phyloP scores from a whole-genome alignment of 176 grass and related monocot genomes.

The Typha latifolia region DNA sequence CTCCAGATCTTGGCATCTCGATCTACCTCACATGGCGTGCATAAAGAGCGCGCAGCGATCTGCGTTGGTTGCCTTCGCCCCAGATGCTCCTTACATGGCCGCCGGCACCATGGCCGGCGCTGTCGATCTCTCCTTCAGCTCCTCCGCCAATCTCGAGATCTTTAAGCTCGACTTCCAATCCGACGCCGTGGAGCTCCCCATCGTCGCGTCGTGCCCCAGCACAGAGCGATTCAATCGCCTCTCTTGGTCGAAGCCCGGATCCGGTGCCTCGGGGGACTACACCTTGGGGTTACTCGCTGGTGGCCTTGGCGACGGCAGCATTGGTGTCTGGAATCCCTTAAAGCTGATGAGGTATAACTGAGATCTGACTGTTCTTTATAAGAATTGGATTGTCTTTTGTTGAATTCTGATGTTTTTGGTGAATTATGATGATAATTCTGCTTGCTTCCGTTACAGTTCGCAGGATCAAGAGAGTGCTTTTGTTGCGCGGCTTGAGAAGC shows the following conservation, averaged over 20 bases:
- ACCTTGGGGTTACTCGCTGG: constrained; percentile 80
- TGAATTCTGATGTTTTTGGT: constrained; percentile 1
- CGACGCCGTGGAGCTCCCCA: constrained; percentile 58
- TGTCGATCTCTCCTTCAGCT: constrained; percentile 68
- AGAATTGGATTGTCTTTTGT: constrained; percentile 3
- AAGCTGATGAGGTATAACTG: constrained; percentile 63
- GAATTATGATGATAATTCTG: no score
- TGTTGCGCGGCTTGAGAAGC: constrained; percentile 83
- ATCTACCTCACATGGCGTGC: constrained; percentile 49
- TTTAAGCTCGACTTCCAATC: constrained; percentile 95
- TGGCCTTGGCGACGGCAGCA: constrained; percentile 71
- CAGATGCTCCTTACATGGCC: constrained; percentile 82
- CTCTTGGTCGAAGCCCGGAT: constrained; percentile 52
- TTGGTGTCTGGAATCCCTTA: constrained; percentile 81
- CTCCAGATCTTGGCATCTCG: neutral
- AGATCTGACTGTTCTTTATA: neutral
- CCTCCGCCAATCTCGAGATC: constrained; percentile 89
- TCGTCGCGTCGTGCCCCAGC: constrained; percentile 53
- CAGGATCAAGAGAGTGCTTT: constrained; percentile 50
- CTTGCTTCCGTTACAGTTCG: constrained; percentile 40
- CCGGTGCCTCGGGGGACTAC: constrained; percentile 49
- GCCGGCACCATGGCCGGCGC: constrained; percentile 94
- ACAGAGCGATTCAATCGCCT: constrained; percentile 91
- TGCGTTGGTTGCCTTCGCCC: constrained; percentile 74
- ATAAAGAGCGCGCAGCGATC: constrained; percentile 95